A percentile compares a stretch with the other conserved stretches of the same genome.
phyloP scores from a whole-genome alignment of 495 filamentous ascomycete genomes.

The Apiosordaria backusii region DNA sequence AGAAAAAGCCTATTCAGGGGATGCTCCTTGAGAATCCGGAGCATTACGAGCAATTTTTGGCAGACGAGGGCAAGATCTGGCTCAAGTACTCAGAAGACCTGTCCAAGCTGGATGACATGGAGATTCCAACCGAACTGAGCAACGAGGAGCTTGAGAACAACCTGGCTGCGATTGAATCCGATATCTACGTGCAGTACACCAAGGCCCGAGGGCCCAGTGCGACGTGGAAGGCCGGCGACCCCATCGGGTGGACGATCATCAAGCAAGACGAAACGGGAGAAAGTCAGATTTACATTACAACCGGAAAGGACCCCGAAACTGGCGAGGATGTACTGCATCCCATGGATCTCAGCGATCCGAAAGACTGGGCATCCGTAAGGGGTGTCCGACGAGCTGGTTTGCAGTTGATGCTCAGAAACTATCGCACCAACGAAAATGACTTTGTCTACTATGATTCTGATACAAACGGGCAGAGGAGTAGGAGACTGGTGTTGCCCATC shows the following conservation, averaged over 20 bases:
- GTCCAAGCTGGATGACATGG: neutral
- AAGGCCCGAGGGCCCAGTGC: neutral
- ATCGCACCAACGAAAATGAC: conserved; percentile 22
- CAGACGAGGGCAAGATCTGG: neutral
- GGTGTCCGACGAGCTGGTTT: conserved; percentile 42
- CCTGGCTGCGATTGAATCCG: neutral
- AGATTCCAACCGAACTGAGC: neutral
- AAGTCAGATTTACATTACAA: conserved; percentile 2
- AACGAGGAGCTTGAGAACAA: neutral
- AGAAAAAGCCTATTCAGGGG: neutral
- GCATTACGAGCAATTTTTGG: neutral
- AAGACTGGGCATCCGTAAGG: conserved; percentile 25
- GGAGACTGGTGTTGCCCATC: conserved; percentile 31
- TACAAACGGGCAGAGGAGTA: conserved; percentile 8
- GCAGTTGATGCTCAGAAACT: conserved; percentile 35
- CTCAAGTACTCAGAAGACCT: neutral
- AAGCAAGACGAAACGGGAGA: conserved; percentile 9
- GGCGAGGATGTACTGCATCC: conserved; percentile 7
- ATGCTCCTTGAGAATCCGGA: neutral
- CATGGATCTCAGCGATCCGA: neutral
- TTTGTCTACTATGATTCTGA: conserved; percentile 21
- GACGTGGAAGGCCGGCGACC: neutral
- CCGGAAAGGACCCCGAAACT: conserved; percentile 10
- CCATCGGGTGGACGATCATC: neutral
- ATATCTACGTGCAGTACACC: neutral